Conservation (phyloP, 2,329 filamentous ascomycete genomes). For the Bipolaris bicolor region DNA sequence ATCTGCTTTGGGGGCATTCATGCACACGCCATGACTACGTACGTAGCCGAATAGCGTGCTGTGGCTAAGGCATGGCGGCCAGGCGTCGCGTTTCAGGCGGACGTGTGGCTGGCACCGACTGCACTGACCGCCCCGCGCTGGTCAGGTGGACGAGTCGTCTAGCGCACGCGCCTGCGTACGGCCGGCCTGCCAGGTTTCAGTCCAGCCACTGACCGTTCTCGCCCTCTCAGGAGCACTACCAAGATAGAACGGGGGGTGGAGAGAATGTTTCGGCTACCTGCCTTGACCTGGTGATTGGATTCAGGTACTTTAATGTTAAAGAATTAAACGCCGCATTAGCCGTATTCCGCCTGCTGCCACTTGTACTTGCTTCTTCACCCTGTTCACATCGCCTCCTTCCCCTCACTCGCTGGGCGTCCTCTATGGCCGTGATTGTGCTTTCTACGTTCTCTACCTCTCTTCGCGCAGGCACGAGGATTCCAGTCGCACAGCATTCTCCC, state of each 20-base stretch:
- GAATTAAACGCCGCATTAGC: conserved; percentile 25
- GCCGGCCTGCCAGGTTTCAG: conserved; percentile 10
- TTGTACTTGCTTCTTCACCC: conserved; percentile 16
- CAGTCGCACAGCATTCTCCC: conserved; percentile 25
- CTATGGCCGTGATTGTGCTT: conserved; percentile 17
- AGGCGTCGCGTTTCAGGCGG: conserved; percentile 2
- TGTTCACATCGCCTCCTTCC: conserved; percentile 8
- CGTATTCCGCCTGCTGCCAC: conserved; percentile 33
- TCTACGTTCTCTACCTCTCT: conserved; percentile 24
- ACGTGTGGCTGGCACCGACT: background rate
- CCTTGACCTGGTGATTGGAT: conserved; percentile 17
- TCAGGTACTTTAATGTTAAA: conserved; percentile 19
- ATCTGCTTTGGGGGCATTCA: background rate
- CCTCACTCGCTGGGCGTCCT: conserved; percentile 15
- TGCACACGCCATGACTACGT: background rate
- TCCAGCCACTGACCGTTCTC: conserved; percentile 12
- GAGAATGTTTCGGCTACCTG: conserved; percentile 6
- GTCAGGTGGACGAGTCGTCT: conserved; percentile 12
- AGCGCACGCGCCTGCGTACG: conserved; percentile 11
- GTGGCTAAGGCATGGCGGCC: conserved; percentile 18
- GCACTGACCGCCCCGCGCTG: background rate
- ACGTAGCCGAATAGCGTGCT: background rate
- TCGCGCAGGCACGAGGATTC: conserved; percentile 29
- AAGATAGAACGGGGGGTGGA: conserved; percentile 11
- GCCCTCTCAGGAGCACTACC: conserved; percentile 14